Evolutionary conservation across 805 yeast genomes (phyloP).

Genomic region (Candida alai): DNA sequence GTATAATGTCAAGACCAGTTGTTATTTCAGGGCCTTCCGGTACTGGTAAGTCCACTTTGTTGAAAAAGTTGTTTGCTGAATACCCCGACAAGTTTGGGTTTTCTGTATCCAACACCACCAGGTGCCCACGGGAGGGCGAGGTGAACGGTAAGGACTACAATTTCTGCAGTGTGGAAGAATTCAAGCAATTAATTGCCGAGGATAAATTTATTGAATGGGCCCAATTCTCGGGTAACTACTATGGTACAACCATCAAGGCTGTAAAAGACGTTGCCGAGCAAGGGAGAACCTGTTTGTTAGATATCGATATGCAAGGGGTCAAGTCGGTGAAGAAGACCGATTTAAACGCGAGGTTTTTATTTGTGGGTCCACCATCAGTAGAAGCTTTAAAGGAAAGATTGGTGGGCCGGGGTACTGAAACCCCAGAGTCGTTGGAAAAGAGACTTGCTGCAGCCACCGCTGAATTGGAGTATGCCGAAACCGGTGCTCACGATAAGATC

Average conservation of each 20-base stretch:
- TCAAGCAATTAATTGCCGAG: slow-evolving; percentile 70
- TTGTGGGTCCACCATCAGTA: slow-evolving; percentile 89
- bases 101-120: slow-evolving; percentile 89
- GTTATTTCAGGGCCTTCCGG: slow-evolving; percentile 98
- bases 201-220: slow-evolving; percentile 95
- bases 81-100: slow-evolving; percentile 89
- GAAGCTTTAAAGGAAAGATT: slow-evolving; percentile 74
- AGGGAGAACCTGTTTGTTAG: slow-evolving; percentile 83
- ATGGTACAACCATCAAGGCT: slow-evolving; percentile 88
- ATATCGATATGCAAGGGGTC: slow-evolving; percentile 99
- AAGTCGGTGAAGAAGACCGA: slow-evolving; percentile 80
- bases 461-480: slow-evolving; percentile 83
- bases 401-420: slow-evolving; percentile 91
- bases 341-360: slow-evolving; percentile 80
- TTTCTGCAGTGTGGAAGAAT: slow-evolving; percentile 75
- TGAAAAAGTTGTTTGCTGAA: slow-evolving; percentile 86
- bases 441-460: slow-evolving; percentile 83
- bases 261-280: slow-evolving; percentile 66
- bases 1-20: slow-evolving; percentile 65
- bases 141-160: slow-evolving; percentile 85
- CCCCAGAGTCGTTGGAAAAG: slow-evolving; percentile 76
- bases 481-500: slow-evolving; percentile 88
- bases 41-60: slow-evolving; percentile 90
- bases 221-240: slow-evolving; percentile 94
- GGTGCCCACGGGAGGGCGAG: slow-evolving; percentile 91